Base-by-base conservation (phyloP, 768 basidiomycete species). In the Trametes maxima region DNA sequence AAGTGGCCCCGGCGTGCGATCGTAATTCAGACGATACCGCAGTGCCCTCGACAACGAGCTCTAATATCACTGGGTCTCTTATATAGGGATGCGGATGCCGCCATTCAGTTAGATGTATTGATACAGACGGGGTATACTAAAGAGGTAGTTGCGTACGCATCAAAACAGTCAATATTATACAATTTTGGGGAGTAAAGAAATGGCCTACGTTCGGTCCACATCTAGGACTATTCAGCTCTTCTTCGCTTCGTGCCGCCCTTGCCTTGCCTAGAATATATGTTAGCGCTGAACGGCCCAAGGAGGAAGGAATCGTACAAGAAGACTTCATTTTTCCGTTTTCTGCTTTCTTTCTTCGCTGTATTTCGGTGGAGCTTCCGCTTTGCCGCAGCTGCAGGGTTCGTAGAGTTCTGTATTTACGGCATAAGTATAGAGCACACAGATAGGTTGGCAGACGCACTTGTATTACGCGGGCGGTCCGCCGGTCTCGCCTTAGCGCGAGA, bases 281-380 rank as follows among this genome's bases (percentile, higher is more conserved):
- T 11, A 56, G 24, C 4, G 1, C 3, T 17, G 10, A 5, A 4
- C 13, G 13, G 40, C 5, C 17, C 7, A 14, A 2, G 8, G n/a
- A 51, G 10, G 17, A 12, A 39, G 12, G 3, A 25, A 45, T 46
- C 89, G 76, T 68, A 89, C 88, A 80, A 79, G 69, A 85, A 87
- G 24, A 72, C 69, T 25, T 78, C 73, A 46, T 80, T 82, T 74
- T 93, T 95, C 68, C 92, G 77, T 72, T 95, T 95, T 70, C 87
- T 81, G 65, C 89, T 89, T 67, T 92, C 92, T 74, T 93, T 94
- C 78, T 95, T 95, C 66, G 83, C 79, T 11, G 73, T 74, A 63
- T 92, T 92, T 64, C 86, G 76, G 65, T 88, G 87, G 57, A 84
- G 69, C 73, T 90, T 94, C 59, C 91, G 78, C 71, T 82, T 88